Evolutionary conservation across 179 eudicot genomes (phyloP).

Genomic region (Camellia oleifera): DNA sequence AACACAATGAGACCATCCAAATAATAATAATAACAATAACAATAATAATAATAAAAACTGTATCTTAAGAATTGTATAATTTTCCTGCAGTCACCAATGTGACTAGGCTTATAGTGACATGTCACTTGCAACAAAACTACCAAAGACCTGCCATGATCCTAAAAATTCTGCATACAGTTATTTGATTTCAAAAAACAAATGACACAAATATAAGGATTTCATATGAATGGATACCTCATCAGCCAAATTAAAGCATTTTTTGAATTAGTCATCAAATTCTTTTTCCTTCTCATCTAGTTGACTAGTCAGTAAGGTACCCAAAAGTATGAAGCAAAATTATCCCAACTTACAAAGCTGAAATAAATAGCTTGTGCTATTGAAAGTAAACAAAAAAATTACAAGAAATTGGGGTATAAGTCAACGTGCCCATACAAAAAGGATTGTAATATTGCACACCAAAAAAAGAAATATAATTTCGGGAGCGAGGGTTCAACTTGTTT

Average conservation of each 20-base stretch:
- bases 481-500: too few species aligned
- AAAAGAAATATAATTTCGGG: too few species aligned
- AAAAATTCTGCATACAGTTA: neutral
- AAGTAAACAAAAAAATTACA: neutral
- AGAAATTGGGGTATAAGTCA: neutral
- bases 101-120: neutral
- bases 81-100: neutral
- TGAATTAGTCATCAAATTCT: conserved; percentile 69
- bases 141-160: neutral
- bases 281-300: conserved; percentile 57
- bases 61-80: neutral
- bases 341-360: conserved; percentile 7
- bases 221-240: conserved; percentile 53
- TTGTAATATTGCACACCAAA: neutral
- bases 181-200: neutral
- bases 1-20: neutral
- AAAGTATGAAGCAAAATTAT: conserved; percentile 13
- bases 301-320: conserved; percentile 62
- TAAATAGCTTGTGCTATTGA: neutral
- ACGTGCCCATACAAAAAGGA: neutral
- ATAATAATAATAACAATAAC: neutral
- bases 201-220: conserved; percentile 5
- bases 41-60: too few species aligned
- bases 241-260: conserved; percentile 55
- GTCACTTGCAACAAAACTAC: neutral